Conservation (phyloP, 352 stramenopile species). For the Phytophthora europaea region DNA sequence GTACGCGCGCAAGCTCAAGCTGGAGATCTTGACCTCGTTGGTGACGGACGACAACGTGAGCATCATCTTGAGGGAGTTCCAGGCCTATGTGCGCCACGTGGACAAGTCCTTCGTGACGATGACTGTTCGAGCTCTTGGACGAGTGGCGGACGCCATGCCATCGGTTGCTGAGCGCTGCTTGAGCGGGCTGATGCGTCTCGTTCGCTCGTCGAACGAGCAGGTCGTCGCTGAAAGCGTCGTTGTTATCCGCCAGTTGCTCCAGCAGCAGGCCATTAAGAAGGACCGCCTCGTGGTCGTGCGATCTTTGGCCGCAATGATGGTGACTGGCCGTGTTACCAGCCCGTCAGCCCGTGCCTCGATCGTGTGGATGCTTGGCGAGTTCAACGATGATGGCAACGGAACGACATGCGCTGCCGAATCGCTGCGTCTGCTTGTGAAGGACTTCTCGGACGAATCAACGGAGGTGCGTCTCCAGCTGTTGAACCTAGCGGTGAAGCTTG, state of each 20-base stretch:
- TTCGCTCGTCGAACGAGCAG: constrained; percentile 87
- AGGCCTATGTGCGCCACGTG: constrained; percentile 96
- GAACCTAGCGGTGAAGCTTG: constrained; percentile 94
- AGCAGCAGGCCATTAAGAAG: constrained; percentile 88
- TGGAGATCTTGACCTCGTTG: constrained; percentile 97
- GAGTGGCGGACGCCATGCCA: constrained; percentile 92
- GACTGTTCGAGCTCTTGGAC: constrained; percentile 94
- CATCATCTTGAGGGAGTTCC: constrained; percentile 96
- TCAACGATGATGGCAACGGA: constrained; percentile 74
- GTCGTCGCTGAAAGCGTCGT: constrained; percentile 96
- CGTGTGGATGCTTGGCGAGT: constrained; percentile 95
- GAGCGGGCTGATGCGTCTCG: constrained; percentile 87
- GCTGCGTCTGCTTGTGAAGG: constrained; percentile 88
- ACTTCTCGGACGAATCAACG: constrained; percentile 90
- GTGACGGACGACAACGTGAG: constrained; percentile 94
- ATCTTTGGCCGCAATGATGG: constrained; percentile 83
- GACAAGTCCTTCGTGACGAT: constrained; percentile 96
- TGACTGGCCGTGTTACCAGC: constrained; percentile 74
- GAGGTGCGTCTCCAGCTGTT: constrained; percentile 93
- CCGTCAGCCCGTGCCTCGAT: constrained; percentile 89
- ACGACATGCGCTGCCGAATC: constrained; percentile 84
- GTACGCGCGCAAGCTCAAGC: constrained; percentile 97
- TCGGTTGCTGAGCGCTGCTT: constrained; percentile 93
- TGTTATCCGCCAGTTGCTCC: constrained; percentile 96
- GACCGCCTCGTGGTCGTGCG: constrained; percentile 83